Base-by-base conservation (phyloP, 495 filamentous ascomycete genomes). In the Hypoxylon fragiforme region DNA sequence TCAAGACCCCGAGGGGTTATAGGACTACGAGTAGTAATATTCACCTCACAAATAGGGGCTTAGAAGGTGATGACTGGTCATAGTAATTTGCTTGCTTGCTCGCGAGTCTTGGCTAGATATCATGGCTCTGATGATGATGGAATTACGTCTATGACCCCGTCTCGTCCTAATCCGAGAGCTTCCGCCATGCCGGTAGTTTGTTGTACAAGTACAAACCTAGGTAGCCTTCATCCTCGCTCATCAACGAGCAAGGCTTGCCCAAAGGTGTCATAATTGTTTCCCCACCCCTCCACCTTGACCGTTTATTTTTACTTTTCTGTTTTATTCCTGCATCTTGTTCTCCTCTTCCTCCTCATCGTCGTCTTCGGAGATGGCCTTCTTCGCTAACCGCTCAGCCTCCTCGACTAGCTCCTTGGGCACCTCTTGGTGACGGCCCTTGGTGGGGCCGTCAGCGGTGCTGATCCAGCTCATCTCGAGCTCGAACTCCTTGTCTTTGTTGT, bases 401-500 rank as follows among this genome's bases (percentile, higher is more conserved):
- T 95, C 92, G 15, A 87, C 75, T 32, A 97, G 71, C 47, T 86
- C 86, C 75, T 87, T 90, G 48, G 94, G 94, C 35, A 98, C 94
- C 69, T 92, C 90, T 71, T 90, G 82, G 66, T 98, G 94, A 54
- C 81, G 83, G 42, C 91, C 91, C 73, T 92, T 91, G 30, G 91
- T 95, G n/a, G 90, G 88, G 11, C 90, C 90, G 36, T 87, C 82
- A 35, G 82, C 63, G 15, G 80, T 82, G 71, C 89, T 95, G 60
- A 97, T 86, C 94, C 94, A 98, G 55, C 88, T 91, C 94, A 98
- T 96, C 78, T 98, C 94, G 26, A 98, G 77, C 80, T 98, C 95
- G 61, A 97, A 97, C 24, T 98, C 95, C 77, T 97, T 98, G 73
- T 98, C 94, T 67, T 85, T 85, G 80, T 89, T 96, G 66, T 98